Percentiles rank a stretch among this genome's conserved stretches.
Evolutionary conservation across 2,329 filamentous ascomycete species (phyloP).

Genomic region (Mollisiaceae sp.): DNA sequence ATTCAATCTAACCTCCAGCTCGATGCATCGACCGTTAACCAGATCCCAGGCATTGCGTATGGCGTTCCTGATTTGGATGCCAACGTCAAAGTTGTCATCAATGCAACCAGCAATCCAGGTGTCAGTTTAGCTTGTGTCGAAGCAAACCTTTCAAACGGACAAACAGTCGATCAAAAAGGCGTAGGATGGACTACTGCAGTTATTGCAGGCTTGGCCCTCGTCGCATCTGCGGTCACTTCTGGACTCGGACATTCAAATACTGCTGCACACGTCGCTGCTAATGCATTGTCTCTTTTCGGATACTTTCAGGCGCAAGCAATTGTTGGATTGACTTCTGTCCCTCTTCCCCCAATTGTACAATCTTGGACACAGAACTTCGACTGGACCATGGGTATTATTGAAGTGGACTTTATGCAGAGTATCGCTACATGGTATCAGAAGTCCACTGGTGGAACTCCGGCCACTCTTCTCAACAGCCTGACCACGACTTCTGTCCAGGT

Average conservation of each 20-base stretch:
- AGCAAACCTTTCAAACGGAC: constrained; percentile 85
- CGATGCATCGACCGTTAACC: constrained; percentile 57
- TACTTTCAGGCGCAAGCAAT: constrained; percentile 96
- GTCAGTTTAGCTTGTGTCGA: constrained; percentile 83
- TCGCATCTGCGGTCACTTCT: constrained; percentile 86
- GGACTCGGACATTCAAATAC: constrained; percentile 92
- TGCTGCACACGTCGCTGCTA: constrained; percentile 91
- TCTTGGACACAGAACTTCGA: constrained; percentile 98
- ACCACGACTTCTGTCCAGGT: constrained; percentile 82
- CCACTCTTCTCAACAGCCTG: constrained; percentile 77
- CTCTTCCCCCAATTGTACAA: constrained; percentile 84
- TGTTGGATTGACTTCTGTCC: constrained; percentile 81
- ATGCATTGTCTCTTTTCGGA: constrained; percentile 89
- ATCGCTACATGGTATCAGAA: constrained; percentile 97
- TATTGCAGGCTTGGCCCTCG: constrained; percentile 81
- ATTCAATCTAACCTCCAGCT: constrained; percentile 74
- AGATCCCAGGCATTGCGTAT: constrained; percentile 85
- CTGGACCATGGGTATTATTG: constrained; percentile 97
- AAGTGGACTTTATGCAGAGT: constrained; percentile 81
- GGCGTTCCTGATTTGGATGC: constrained; percentile 90
- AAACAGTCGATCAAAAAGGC: constrained; percentile 86
- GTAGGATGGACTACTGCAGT: constrained; percentile 91
- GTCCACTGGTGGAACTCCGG: constrained; percentile 84
- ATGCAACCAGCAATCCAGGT: constrained; percentile 61
- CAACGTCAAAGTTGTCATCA: constrained; percentile 81